Base-by-base conservation (phyloP, 2,329 filamentous ascomycete genomes). In the Dactylellina haptotyla region DNA sequence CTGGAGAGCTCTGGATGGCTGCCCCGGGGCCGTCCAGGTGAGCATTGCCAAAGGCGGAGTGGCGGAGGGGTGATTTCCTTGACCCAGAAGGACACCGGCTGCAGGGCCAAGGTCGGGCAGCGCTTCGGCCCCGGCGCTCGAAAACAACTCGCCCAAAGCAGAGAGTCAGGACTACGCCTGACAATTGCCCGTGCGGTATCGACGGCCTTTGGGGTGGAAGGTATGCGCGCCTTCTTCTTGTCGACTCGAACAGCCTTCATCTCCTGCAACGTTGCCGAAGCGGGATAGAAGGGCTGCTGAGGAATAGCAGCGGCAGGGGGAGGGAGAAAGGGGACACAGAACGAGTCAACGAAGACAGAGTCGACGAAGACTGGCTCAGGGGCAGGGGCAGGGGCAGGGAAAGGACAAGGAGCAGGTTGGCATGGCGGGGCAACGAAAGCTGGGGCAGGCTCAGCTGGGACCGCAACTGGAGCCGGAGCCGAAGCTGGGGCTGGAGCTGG, bases 181-280 rank as follows among this genome's bases (percentile, higher is more conserved):
- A 18, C 41, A 12, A 23, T n/a, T 20, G 9, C 41, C 18, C 25
- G 20, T 14, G n/a, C 8, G 16, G 16, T 3, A 25, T 20, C 16
- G 5, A 4, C 2, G 14, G 5, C 23, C 50, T 54, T 54, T 12
- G 30, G 9, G 6, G 16, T n/a, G 10, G 10, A 12, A 54, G n/a
- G n/a, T n/a, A n/a, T n/a, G n/a, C n/a, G n/a, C n/a, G 32, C 14
- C 3, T 25, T 34, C 8, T 16, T 23, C 32, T 25, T 54, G 3
- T 45, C 32, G 6, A 41, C 5, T 12, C 53, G 20, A 16, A 18
- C n/a, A 16, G 62, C 62, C 41, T 43, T 50, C 2, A 51, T 57
- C 51, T 66, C 32, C 28, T 26, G n/a, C 9, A 10, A 10, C 34
- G n/a, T n/a, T n/a, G n/a, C n/a, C n/a, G 50, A 28, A n/a, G 18